These are phyloP conservation scores for Sporothrix humicola DNA, from an alignment of 2,329 filamentous ascomycete species.

Conservation along the genomic window DNA sequence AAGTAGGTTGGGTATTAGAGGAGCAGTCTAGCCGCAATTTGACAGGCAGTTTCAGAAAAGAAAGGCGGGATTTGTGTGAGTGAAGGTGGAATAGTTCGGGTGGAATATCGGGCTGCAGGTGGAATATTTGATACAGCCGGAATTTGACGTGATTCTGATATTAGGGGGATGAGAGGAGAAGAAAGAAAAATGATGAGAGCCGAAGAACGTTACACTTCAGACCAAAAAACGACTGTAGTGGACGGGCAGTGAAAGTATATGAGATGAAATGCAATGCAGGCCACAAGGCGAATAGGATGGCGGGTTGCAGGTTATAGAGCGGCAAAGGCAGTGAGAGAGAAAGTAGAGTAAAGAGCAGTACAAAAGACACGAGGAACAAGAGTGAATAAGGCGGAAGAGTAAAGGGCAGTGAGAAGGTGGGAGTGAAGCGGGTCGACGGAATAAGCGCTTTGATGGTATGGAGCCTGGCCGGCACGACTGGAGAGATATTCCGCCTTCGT, in stretches of 20 bases:
- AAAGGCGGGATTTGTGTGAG: constrained; percentile 10
- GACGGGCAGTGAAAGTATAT: constrained; percentile 24
- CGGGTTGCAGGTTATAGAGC: background rate
- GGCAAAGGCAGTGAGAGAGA: background rate
- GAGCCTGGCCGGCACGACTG: constrained; percentile 24
- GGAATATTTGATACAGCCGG: constrained; percentile 5
- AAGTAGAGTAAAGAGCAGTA: background rate
- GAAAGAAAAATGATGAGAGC: background rate
- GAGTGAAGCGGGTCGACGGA: constrained; percentile 26
- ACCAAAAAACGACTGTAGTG: background rate
- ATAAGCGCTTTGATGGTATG: constrained; percentile 25
- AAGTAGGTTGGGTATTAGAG: background rate
- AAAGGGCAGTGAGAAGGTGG: constrained; percentile 11
- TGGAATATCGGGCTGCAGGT: constrained; percentile 17
- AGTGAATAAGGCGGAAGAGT: background rate
- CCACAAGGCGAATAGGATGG: background rate
- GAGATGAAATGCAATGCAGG: constrained; percentile 21
- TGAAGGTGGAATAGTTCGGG: background rate
- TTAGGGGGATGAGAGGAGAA: background rate
- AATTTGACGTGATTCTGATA: constrained; percentile 16
- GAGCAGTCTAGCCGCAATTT: constrained; percentile 8
- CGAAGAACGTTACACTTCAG: background rate
- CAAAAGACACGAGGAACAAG: background rate
- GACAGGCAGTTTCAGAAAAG: background rate
- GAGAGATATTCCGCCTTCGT: constrained; percentile 34